phyloP scores from a whole-genome alignment of 2,329 filamentous ascomycete species.

The Macrophomina phaseolina region DNA sequence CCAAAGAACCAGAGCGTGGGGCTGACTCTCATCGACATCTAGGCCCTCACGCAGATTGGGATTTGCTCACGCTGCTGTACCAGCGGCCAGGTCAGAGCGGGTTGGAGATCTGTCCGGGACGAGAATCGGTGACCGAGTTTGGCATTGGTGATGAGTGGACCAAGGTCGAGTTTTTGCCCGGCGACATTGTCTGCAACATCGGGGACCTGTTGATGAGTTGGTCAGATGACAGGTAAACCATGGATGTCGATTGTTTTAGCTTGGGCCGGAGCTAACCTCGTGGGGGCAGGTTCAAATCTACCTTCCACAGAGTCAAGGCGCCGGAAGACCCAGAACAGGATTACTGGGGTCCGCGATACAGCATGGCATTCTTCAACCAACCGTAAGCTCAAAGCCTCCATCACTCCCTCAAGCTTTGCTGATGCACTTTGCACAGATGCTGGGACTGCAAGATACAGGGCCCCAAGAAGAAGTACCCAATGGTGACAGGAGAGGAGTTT shows the following conservation, averaged over 20 bases:
- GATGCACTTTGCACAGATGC: slow-evolving; percentile 31
- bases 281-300: slow-evolving; percentile 63
- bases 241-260: background rate
- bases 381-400: slow-evolving; percentile 43
- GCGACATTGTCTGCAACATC: slow-evolving; percentile 68
- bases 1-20: no score
- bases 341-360: slow-evolving; percentile 66
- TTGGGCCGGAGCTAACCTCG: background rate
- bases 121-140: slow-evolving; percentile 65
- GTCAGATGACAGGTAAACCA: slow-evolving; percentile 59
- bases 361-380: slow-evolving; percentile 71
- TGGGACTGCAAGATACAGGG: slow-evolving; percentile 65
- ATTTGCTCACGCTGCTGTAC: slow-evolving; percentile 67
- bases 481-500: slow-evolving; percentile 66
- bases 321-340: slow-evolving; percentile 57
- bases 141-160: slow-evolving; percentile 67
- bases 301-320: slow-evolving; percentile 68
- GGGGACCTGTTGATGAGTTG: slow-evolving; percentile 71
- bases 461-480: slow-evolving; percentile 65
- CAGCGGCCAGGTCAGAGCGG: slow-evolving; percentile 66
- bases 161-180: slow-evolving; percentile 61
- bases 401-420: background rate
- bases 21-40: background rate
- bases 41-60: slow-evolving; percentile 50
- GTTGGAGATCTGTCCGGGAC: slow-evolving; percentile 68